Percentiles rank a stretch among this genome's conserved stretches.
These are phyloP conservation scores for Vaccinium macrocarpon DNA, from an alignment of 148 eudicot genomes.

Conservation along the genomic window DNA sequence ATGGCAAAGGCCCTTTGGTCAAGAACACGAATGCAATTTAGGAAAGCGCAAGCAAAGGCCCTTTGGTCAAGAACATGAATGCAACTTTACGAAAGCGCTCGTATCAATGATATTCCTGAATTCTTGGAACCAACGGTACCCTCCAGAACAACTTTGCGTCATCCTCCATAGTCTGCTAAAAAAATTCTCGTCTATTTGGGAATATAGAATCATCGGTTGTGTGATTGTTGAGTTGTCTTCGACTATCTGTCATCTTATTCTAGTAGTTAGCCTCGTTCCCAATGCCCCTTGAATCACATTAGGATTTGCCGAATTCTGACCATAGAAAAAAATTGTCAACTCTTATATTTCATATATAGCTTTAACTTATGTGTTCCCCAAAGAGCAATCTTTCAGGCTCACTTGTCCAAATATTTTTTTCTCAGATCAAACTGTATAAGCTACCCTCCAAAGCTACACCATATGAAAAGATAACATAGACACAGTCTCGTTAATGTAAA, in stretches of 20 bases:
- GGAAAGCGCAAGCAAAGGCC: slow-evolving; percentile 41
- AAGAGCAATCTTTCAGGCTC: background rate
- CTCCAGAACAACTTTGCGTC: slow-evolving; percentile 52
- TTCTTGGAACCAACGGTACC: slow-evolving; percentile 54
- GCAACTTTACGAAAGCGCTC: slow-evolving; percentile 54
- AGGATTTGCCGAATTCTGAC: background rate
- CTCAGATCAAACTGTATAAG: background rate
- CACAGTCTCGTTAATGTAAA: background rate
- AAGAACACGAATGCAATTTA: slow-evolving; percentile 79
- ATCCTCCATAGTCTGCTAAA: slow-evolving; percentile 44
- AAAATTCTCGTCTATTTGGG: background rate
- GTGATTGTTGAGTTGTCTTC: background rate
- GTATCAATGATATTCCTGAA: slow-evolving; percentile 33
- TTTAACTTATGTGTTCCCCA: background rate
- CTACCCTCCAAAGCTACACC: background rate
- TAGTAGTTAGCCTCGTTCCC: background rate
- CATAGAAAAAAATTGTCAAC: background rate
- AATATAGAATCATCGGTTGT: background rate
- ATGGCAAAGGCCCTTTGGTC: slow-evolving; percentile 48
- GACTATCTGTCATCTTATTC: background rate
- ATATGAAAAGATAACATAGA: background rate
- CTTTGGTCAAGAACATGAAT: slow-evolving; percentile 69
- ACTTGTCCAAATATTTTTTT: background rate
- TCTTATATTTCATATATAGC: background rate
- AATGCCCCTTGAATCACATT: background rate